These are phyloP conservation scores for Babesia sp. DNA, from an alignment of 169 alveolate species.

Conservation along the genomic window DNA sequence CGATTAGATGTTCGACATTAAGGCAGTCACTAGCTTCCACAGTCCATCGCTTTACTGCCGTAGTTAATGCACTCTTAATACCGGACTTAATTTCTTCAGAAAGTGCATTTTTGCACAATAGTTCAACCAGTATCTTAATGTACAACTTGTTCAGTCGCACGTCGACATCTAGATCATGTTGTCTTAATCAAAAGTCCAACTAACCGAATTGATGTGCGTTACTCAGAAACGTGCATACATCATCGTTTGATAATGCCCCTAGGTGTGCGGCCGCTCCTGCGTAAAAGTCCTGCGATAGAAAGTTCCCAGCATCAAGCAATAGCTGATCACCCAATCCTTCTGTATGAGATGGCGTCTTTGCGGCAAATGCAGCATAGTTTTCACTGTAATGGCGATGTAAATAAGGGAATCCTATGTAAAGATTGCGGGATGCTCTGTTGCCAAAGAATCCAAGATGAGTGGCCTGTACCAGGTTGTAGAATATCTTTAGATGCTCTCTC, in stretches of 20 bases:
- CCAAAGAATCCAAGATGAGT: slow-evolving; percentile 20
- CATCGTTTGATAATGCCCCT: neutral
- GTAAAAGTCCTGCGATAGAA: slow-evolving; percentile 1
- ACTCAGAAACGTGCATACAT: neutral
- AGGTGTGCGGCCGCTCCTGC: slow-evolving; percentile 1
- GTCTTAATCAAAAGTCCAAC: neutral
- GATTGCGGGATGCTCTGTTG: slow-evolving; percentile 1
- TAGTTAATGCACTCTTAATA: neutral
- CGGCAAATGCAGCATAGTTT: slow-evolving; percentile 12
- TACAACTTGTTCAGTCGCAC: slow-evolving; percentile 17
- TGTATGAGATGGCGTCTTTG: neutral
- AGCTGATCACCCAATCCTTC: slow-evolving; percentile 11
- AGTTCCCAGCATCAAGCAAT: slow-evolving; percentile 26
- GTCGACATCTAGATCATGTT: slow-evolving; percentile 2
- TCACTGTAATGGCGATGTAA: slow-evolving; percentile 31
- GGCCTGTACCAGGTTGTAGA: slow-evolving; percentile 43
- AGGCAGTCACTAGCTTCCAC: neutral
- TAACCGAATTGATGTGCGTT: slow-evolving; percentile 14
- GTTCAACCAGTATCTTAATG: slow-evolving; percentile 6
- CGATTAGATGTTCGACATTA: slow-evolving; percentile 8
- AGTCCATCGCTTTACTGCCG: neutral
- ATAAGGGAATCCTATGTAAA: slow-evolving; percentile 39
- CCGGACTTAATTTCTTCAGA: neutral
- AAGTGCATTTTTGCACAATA: slow-evolving; percentile 15
- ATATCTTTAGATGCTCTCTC: slow-evolving; percentile 23